Evolutionary conservation across 805 yeast species (phyloP).

Genomic region (Suhomyces vadensis): DNA sequence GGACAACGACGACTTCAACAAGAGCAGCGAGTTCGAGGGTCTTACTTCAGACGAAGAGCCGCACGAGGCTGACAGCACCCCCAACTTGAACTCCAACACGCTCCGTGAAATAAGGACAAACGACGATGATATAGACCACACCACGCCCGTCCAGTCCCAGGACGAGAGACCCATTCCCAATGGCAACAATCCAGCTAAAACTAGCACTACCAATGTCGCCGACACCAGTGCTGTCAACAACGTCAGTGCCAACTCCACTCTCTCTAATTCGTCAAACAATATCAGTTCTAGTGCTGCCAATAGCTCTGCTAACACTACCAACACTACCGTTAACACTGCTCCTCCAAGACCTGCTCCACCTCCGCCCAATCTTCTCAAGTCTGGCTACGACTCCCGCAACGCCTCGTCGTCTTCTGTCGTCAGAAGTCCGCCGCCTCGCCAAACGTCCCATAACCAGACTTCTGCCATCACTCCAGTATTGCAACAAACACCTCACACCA

Average conservation of each 20-base stretch:
- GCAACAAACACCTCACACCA: constrained; percentile 18
- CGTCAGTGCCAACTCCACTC: too few species aligned
- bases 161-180: not conserved
- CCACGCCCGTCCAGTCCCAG: constrained; percentile 6
- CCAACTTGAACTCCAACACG: constrained; percentile 21
- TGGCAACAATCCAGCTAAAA: not conserved
- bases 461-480: constrained; percentile 33
- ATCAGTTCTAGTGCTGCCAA: not conserved
- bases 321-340: not conserved
- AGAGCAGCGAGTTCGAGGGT: constrained; percentile 13
- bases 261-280: too few species aligned
- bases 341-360: constrained; percentile 2
- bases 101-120: constrained; percentile 33
- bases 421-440: constrained; percentile 21
- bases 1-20: constrained; percentile 10
- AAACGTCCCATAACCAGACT: constrained; percentile 23
- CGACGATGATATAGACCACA: constrained; percentile 34
- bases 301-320: not conserved
- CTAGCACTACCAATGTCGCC: not conserved
- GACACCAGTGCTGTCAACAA: too few species aligned
- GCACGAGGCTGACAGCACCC: constrained; percentile 10
- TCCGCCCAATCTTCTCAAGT: constrained; percentile 1
- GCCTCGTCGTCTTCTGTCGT: constrained; percentile 26
- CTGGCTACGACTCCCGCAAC: constrained; percentile 5
- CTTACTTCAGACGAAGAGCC: constrained; percentile 9